These are phyloP conservation scores for Pyrenophora teres DNA, from an alignment of 2,329 filamentous ascomycete species.

Conservation along the genomic window DNA sequence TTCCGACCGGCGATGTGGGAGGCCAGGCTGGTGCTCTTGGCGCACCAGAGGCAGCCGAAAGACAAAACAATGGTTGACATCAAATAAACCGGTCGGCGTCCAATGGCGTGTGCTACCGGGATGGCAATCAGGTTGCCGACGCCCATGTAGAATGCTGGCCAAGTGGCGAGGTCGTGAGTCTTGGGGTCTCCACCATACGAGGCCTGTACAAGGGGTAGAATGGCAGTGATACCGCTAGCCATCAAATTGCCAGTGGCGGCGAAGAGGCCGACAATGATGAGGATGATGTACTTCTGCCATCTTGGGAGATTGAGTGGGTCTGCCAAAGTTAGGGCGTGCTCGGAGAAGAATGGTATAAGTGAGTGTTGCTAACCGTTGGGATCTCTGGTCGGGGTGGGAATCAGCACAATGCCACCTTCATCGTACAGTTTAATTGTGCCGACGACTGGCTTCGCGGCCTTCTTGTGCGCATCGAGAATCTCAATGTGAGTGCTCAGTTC, in stretches of 20 bases:
- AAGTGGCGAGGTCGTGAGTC: slow-evolving; percentile 13
- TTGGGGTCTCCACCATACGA: slow-evolving; percentile 11
- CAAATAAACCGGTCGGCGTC: slow-evolving; percentile 16
- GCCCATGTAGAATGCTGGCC: slow-evolving; percentile 20
- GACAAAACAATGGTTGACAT: slow-evolving; percentile 13
- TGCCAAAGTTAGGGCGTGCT: neutral
- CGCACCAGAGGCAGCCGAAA: slow-evolving; percentile 16
- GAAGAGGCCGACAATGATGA: slow-evolving; percentile 16
- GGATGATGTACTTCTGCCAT: slow-evolving; percentile 18
- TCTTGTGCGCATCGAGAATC: slow-evolving; percentile 14
- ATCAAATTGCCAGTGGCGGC: slow-evolving; percentile 15
- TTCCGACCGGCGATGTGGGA: slow-evolving; percentile 18
- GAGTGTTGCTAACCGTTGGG: slow-evolving; percentile 10
- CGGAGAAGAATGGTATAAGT: neutral
- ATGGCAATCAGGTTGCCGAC: slow-evolving; percentile 16
- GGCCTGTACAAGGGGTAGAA: slow-evolving; percentile 9
- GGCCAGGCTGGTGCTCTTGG: slow-evolving; percentile 7
- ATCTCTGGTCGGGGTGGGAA: slow-evolving; percentile 16
- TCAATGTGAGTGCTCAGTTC: slow-evolving; percentile 11
- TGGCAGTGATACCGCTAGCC: slow-evolving; percentile 17
- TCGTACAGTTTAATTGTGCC: slow-evolving; percentile 15
- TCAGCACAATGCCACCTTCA: slow-evolving; percentile 17
- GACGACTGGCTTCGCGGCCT: slow-evolving; percentile 17
- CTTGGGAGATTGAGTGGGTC: slow-evolving; percentile 15
- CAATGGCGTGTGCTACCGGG: slow-evolving; percentile 14